These are phyloP conservation scores for Amborella trichopoda DNA, from an alignment of 164 flowering plant species.

Conservation along the genomic window DNA sequence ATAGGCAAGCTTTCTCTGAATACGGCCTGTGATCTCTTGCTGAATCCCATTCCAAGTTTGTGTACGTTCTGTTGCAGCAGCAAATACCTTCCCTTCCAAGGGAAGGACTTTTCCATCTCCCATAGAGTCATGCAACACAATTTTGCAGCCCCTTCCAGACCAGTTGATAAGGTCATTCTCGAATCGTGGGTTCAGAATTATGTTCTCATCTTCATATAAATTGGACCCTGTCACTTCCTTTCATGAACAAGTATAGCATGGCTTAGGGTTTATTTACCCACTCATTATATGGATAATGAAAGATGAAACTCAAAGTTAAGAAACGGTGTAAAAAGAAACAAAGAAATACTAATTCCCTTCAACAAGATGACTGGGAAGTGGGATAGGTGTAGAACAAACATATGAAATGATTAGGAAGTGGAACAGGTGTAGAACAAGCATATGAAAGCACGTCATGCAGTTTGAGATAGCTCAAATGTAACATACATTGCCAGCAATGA, in stretches of 20 bases:
- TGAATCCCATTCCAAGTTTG: constrained; percentile 90
- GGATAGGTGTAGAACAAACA: no score
- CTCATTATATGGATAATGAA: no score
- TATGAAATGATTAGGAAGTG: no score
- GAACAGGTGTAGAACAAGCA: no score
- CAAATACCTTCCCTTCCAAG: constrained; percentile 60
- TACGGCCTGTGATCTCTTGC: constrained; percentile 81
- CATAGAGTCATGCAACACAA: constrained; percentile 62
- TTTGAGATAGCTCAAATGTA: no score
- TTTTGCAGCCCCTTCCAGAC: constrained; percentile 83
- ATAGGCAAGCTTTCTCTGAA: constrained; percentile 72
- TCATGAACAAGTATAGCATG: no score
- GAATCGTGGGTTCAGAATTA: constrained; percentile 66
- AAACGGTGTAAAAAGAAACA: neutral
- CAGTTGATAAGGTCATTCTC: constrained; percentile 77
- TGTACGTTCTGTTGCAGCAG: constrained; percentile 63
- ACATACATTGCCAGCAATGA: no score
- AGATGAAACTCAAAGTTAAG: neutral
- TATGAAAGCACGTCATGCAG: no score
- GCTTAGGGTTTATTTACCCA: no score
- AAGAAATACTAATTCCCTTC: no score
- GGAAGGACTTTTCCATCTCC: constrained; percentile 76
- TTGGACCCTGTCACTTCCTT: neutral
- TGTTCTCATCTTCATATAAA: constrained; percentile 47
- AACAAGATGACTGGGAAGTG: no score